Base-by-base conservation (phyloP, 2,329 filamentous ascomycete species). In the Ambrosiella xylebori region DNA sequence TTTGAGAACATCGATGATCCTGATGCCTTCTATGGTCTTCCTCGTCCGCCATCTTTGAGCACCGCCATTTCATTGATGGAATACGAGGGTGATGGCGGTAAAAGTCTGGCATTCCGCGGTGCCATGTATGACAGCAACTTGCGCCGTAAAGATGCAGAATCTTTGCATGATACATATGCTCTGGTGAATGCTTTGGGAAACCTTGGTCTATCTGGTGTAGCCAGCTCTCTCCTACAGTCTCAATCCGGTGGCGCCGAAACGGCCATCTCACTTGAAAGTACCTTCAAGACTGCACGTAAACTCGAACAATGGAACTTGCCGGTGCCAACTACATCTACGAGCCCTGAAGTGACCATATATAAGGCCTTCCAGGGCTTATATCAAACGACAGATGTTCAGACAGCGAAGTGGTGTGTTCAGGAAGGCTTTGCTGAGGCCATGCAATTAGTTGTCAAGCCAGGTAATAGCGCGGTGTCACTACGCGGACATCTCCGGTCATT, bases 1-100 rank as follows among this genome's bases (percentile, higher is more conserved):
- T 98, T 93, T 67, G 85, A 88, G 66, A 91, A 88, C 61, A 86
- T 98, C 52, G 90, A 96, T 66, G 94, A 99, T 65, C 91, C 90
- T 1, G 93, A 99, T 68, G 85, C 89, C 0, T 98, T 95, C 68
- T 98, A 98, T 66, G 94, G 93, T 3, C 77, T 96, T 7, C 80
- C 87, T 47, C 86, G 80, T 80, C 45, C 79, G 88, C 6, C 89
- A 82, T 59, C 71, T 98, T 13, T 75, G 79, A 13, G 88, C 85
- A 9, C n/a, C 3, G 85, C 97, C 0, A 74, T 97, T 60, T 80
- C 85, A 55, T 83, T 87, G 8, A 76, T 97, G 3, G 88, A 95
- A 63, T 91, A 96, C 66, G 93, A 98, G 70, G 84, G 83, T 54
- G 85, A 95, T 64, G 90, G 90, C 0, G 75, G 83, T 55, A 95